phyloP scores from a whole-genome alignment of 108 stramenopile species.

The Pinguiococcus pyrenoidosus region DNA sequence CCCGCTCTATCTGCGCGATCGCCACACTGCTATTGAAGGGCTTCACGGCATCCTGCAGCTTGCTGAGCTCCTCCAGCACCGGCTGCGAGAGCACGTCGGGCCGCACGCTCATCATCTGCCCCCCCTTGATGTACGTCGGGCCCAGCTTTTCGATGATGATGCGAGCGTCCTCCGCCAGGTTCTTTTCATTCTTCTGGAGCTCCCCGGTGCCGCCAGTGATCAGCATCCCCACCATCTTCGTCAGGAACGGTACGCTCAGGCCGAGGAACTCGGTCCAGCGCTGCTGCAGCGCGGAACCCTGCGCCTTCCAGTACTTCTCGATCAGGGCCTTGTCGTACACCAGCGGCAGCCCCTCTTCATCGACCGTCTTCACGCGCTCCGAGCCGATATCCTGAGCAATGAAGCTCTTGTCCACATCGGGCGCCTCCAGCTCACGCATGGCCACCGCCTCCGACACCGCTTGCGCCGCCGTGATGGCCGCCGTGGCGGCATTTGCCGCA shows the following conservation, averaged over 20 bases:
- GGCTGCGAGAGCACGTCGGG: conserved; percentile 78
- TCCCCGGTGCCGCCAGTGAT: conserved; percentile 61
- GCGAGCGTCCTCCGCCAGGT: conserved; percentile 58
- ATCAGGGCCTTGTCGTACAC: conserved; percentile 77
- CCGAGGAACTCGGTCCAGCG: conserved; percentile 78
- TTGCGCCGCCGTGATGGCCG: conserved; percentile 69
- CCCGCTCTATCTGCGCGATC: conserved; percentile 59
- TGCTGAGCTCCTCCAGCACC: conserved; percentile 68
- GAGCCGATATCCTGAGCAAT: conserved; percentile 16
- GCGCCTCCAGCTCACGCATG: conserved; percentile 61
- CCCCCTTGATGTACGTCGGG: conserved; percentile 81
- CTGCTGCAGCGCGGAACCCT: conserved; percentile 63
- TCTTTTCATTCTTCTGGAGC: conserved; percentile 60
- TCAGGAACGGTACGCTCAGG: conserved; percentile 70
- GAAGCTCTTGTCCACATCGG: conserved; percentile 56
- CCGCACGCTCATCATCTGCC: conserved; percentile 53
- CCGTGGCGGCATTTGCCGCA: no score
- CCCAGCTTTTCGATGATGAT: conserved; percentile 80
- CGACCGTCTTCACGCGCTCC: conserved; percentile 30
- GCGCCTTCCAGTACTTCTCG: conserved; percentile 71
- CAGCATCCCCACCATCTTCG: conserved; percentile 53
- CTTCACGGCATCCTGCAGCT: conserved; percentile 73
- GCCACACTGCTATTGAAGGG: conserved; percentile 66
- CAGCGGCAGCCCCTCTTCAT: conserved; percentile 73
- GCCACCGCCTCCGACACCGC: conserved; percentile 77